A percentile compares a stretch with the other conserved stretches of the same genome.
These are phyloP conservation scores for Ganoderma resinaceum DNA, from an alignment of 1,284 basidiomycete species.

Conservation along the genomic window DNA sequence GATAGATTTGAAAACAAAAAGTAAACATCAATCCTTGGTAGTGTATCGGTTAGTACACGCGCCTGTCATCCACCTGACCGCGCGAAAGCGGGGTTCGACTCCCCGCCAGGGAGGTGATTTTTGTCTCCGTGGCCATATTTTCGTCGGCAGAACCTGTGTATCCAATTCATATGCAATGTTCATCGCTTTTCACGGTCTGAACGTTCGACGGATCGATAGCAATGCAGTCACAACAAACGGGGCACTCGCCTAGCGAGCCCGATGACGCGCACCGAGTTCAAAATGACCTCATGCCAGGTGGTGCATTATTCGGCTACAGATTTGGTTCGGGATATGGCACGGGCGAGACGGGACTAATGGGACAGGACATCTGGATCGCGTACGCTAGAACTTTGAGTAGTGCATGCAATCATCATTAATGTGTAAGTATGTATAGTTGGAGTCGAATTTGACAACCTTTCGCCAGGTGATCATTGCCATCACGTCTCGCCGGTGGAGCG, in stretches of 20 bases:
- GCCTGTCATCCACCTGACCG: slow-evolving; percentile 34
- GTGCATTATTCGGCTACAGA: background rate
- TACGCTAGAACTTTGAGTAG: background rate
- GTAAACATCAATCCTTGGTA: slow-evolving; percentile 22
- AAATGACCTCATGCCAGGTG: background rate
- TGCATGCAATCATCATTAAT: background rate
- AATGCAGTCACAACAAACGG: too few relatives aligned
- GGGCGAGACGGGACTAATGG: background rate
- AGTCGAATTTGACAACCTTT: background rate
- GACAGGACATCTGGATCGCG: background rate
- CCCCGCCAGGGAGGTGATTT: slow-evolving; percentile 45
- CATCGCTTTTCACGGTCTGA: too few relatives aligned
- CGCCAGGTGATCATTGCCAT: background rate
- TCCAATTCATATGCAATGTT: background rate
- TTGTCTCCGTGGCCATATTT: too few relatives aligned
- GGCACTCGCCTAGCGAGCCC: too few relatives aligned
- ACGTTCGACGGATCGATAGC: background rate
- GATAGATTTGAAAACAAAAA: too few relatives aligned
- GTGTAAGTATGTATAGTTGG: background rate
- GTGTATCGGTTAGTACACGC: slow-evolving; percentile 34
- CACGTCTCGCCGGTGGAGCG: background rate
- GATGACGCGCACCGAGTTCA: background rate
- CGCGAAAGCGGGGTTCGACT: slow-evolving; percentile 54
- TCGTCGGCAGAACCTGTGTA: too few relatives aligned
- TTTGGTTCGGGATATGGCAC: background rate